phyloP scores from a whole-genome alignment of 1,284 basidiomycete species.

The Trichosporon sp. region DNA sequence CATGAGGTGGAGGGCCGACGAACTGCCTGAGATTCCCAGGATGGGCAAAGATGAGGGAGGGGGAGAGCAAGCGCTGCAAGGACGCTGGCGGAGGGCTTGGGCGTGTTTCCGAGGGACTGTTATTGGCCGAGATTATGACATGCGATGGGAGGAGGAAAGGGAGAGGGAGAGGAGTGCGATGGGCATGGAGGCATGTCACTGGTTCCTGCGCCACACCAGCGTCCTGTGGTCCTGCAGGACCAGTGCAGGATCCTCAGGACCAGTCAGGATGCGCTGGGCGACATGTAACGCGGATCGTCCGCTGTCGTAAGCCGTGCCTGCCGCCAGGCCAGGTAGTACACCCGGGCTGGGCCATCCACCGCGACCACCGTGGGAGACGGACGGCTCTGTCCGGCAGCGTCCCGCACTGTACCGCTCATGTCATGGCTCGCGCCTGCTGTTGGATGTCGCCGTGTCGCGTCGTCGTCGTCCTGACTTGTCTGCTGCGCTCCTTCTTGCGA shows the following conservation, averaged over 20 bases:
- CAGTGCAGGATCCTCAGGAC: neutral
- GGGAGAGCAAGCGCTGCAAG: neutral
- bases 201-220: neutral
- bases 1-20: neutral
- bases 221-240: neutral
- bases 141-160: neutral
- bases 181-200: neutral
- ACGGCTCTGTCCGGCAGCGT: neutral
- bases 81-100: neutral
- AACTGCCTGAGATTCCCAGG: neutral
- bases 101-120: neutral
- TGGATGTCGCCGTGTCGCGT: neutral
- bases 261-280: neutral
- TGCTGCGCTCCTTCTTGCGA: neutral
- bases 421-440: neutral
- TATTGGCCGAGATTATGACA: constrained; percentile 1
- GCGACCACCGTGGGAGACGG: neutral
- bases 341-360: neutral
- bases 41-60: neutral
- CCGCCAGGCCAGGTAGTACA: neutral
- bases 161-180: neutral
- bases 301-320: neutral
- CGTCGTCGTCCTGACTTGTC: neutral
- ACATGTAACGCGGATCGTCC: neutral
- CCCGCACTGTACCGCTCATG: neutral